Evolutionary conservation across 2,329 filamentous ascomycete genomes (phyloP).

Genomic region (Xylariaceae sp.): DNA sequence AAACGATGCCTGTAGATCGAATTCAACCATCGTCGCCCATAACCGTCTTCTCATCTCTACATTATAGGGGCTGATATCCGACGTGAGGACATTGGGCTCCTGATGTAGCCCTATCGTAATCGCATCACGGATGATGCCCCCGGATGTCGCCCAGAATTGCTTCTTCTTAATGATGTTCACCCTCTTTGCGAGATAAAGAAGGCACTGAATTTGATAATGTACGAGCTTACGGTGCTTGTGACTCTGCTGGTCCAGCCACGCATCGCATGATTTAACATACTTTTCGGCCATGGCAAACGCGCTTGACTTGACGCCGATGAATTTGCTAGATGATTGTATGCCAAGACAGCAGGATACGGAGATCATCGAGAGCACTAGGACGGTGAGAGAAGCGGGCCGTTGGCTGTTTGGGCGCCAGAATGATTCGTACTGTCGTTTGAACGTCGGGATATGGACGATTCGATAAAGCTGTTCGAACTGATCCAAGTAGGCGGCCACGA

Average conservation of each 20-base stretch:
- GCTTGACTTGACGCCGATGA: slow-evolving; percentile 53
- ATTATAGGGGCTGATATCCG: slow-evolving; percentile 53
- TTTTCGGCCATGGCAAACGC: slow-evolving; percentile 50
- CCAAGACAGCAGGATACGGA: slow-evolving; percentile 54
- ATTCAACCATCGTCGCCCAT: slow-evolving; percentile 57
- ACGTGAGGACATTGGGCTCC: slow-evolving; percentile 50
- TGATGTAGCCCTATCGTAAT: slow-evolving; percentile 55
- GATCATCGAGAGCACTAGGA: slow-evolving; percentile 54
- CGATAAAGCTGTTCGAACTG: slow-evolving; percentile 52
- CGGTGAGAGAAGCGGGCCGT: slow-evolving; percentile 50
- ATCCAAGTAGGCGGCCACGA: slow-evolving; percentile 47
- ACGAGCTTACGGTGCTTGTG: slow-evolving; percentile 56
- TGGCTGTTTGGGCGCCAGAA: slow-evolving; percentile 47
- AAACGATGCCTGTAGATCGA: slow-evolving; percentile 57
- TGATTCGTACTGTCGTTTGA: slow-evolving; percentile 48
- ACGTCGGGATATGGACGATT: slow-evolving; percentile 55
- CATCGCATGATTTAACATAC: slow-evolving; percentile 52
- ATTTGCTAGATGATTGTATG: slow-evolving; percentile 47
- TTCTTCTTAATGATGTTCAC: slow-evolving; percentile 62
- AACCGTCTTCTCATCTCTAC: slow-evolving; percentile 57
- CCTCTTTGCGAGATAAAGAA: slow-evolving; percentile 55
- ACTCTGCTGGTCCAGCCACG: slow-evolving; percentile 51
- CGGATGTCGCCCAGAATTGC: slow-evolving; percentile 55
- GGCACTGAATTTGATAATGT: slow-evolving; percentile 55
- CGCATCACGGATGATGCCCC: slow-evolving; percentile 51